These are phyloP conservation scores for Abrus pulchellus DNA, from an alignment of 306 rosid species.

Conservation along the genomic window DNA sequence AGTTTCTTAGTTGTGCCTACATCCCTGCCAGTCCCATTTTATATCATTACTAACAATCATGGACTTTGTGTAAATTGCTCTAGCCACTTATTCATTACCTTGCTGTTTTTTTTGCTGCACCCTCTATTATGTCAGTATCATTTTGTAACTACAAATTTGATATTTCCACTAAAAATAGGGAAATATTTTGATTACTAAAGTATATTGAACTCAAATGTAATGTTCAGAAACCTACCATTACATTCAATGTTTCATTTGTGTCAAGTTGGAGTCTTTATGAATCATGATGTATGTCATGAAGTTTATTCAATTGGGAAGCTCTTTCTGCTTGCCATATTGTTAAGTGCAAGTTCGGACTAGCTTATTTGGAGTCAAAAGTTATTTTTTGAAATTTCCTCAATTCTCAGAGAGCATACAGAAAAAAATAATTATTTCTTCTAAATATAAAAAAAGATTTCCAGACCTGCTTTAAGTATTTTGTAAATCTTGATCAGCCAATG, in stretches of 20 bases:
- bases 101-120: neutral
- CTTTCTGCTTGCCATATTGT: slow-evolving; percentile 14
- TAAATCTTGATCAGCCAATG: neutral
- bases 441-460: neutral
- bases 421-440: neutral
- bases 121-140: neutral
- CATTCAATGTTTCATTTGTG: no score
- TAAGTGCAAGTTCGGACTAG: neutral
- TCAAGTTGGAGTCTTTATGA: no score
- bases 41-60: neutral
- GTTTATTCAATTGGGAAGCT: slow-evolving; percentile 1
- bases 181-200: neutral
- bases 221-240: no score
- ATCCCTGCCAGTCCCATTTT: neutral
- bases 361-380: neutral
- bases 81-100: neutral
- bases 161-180: neutral
- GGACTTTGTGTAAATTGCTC: neutral
- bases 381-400: no score
- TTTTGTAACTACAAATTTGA: neutral
- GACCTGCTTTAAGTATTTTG: neutral
- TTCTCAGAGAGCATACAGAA: neutral
- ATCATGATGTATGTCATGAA: no score
- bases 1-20: neutral
- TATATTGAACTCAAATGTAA: slow-evolving; percentile 7